A percentile compares a stretch with the other conserved stretches of the same genome.
These are phyloP conservation scores for Candida qinlingensis DNA, from an alignment of 805 yeast genomes.

Conservation along the genomic window DNA sequence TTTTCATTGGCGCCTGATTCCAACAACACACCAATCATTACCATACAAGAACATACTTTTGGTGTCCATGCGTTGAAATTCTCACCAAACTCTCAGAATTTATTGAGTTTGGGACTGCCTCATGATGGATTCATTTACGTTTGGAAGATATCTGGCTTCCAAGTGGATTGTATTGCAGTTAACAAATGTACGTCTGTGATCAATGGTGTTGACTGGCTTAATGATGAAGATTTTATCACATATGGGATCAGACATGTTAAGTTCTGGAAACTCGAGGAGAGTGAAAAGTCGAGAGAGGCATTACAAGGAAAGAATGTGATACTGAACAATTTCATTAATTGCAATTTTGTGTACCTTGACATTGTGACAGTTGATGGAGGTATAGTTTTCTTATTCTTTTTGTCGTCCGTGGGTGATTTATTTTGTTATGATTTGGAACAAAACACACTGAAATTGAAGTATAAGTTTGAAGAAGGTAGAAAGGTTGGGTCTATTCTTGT, in stretches of 20 bases:
- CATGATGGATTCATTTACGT: constrained; percentile 65
- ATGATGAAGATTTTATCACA: constrained; percentile 42
- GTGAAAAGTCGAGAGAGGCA: constrained; percentile 21
- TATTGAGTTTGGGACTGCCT: constrained; percentile 61
- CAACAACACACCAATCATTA: constrained; percentile 42
- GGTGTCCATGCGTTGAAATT: constrained; percentile 54
- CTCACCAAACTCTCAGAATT: constrained; percentile 48
- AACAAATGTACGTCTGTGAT: constrained; percentile 61
- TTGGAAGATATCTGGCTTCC: constrained; percentile 41
- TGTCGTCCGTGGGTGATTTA: constrained; percentile 23
- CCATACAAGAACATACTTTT: constrained; percentile 57
- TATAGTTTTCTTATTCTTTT: constrained; percentile 18
- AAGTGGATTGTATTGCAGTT: constrained; percentile 38
- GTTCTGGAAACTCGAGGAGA: constrained; percentile 47
- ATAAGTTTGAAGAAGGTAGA: constrained; percentile 6
- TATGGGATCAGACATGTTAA: constrained; percentile 58
- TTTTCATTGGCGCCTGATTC: constrained; percentile 52
- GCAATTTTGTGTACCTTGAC: constrained; percentile 39
- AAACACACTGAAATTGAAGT: constrained; percentile 15
- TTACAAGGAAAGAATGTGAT: constrained; percentile 58
- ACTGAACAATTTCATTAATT: constrained; percentile 42
- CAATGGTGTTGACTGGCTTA: constrained; percentile 50
- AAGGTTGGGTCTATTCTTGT: constrained; percentile 18
- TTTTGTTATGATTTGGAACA: constrained; percentile 15
- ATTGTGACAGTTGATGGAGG: constrained; percentile 19